phyloP scores from a whole-genome alignment of 2,329 filamentous ascomycete genomes.

The Blumeria hordei region DNA sequence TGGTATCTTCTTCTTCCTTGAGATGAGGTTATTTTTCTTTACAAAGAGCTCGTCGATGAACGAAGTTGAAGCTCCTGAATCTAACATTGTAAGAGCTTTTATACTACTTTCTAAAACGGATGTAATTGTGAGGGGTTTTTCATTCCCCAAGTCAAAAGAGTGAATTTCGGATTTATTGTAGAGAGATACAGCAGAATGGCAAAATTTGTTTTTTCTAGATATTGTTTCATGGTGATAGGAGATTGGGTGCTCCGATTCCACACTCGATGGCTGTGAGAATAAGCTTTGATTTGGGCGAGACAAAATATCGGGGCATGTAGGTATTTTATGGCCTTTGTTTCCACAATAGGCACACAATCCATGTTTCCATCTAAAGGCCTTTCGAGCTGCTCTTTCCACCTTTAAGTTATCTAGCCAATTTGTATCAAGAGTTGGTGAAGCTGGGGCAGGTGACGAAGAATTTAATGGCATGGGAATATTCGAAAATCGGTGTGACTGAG shows the following conservation, averaged over 20 bases:
- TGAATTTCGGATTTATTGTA: background rate
- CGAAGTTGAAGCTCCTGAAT: background rate
- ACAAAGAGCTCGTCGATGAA: background rate
- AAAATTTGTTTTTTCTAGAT: background rate
- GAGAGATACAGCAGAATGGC: background rate
- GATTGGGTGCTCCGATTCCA: background rate
- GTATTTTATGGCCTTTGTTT: background rate
- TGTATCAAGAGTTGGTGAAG: background rate
- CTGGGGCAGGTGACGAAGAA: too few relatives aligned
- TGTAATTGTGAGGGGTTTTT: background rate
- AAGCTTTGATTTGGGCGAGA: too few relatives aligned
- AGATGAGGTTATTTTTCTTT: background rate
- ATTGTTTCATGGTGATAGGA: too few relatives aligned
- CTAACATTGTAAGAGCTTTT: background rate
- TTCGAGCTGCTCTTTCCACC: background rate
- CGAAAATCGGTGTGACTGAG: too few relatives aligned
- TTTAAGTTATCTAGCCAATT: background rate
- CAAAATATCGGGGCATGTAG: too few relatives aligned
- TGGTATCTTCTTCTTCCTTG: background rate
- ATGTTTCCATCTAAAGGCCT: background rate
- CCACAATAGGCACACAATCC: background rate
- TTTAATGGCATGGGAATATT: too few relatives aligned
- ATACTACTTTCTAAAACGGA: background rate
- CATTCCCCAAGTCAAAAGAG: background rate
- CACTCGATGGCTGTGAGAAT: background rate